Evolutionary conservation across 768 basidiomycete genomes (phyloP), one percentile per base, ranked within the genome.

Genomic region (Collybia mongolica): DNA sequence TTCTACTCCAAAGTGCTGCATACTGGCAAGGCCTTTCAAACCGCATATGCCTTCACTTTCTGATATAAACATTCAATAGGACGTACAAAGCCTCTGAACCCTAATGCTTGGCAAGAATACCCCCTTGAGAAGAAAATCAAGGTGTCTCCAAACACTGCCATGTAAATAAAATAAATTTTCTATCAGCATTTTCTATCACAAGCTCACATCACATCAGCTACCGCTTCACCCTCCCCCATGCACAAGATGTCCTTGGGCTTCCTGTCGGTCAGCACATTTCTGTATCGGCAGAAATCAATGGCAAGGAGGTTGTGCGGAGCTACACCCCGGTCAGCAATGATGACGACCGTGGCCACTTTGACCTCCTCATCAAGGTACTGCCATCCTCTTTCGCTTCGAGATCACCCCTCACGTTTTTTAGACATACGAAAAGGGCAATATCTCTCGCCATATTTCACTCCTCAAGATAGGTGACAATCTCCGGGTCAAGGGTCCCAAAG

Each of bases 381-480:
- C 18, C 20, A 15, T 46, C 38, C 47, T 44, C 47, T 23, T 38
- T 26, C 24, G 37, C 14, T 28, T 45, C 37, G 37, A 49, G 15
- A n/a, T 26, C 6, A 18, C 24, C 45, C 28, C 38, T 46, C 46
- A 41, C 38, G 29, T 32, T 39, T 40, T 58, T 23, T 61, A 97
- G 95, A 82, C 93, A 6, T 99, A 99, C 64, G 96, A 98, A 64
- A 88, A 91, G 66, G 97, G 97, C 52, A 98, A 98, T 76, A 91
- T 99, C 65, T 98, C 97, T 8, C 83, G 86, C 54, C 82, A 91
- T 69, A 74, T 98, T 61, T 79, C 83, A 12, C 72, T 82, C 39
- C 82, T 98, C 64, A 92, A 88, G 54, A 77, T 95, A 37, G 95
- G 95, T 52, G 86, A 98, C 73, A 86, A 78, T 43, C 77, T 97